Evolutionary conservation across 2,329 filamentous ascomycete species (phyloP), one percentile per base, ranked within the genome.

Genomic region (Neofusicoccum cordaticola): DNA sequence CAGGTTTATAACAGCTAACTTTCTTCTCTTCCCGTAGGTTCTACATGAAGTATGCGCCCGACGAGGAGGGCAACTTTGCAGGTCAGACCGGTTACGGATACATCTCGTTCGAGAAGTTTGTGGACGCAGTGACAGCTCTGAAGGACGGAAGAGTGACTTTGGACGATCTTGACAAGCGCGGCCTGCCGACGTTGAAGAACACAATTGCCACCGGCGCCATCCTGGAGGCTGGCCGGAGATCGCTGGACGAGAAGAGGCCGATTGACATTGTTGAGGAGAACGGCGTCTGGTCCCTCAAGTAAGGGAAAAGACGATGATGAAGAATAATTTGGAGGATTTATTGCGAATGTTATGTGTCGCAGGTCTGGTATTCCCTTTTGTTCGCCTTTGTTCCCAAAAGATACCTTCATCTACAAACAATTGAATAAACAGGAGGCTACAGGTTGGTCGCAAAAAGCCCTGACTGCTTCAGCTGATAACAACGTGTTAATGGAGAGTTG

Each of bases 81-180:
- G 93, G 93, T 41, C 93, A 97, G 81, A 90, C 88, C 6, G 93
- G 93, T 27, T 97, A 97, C 76, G 93, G 93, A 39, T 97, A 97
- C 79, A 86, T 97, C 65, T 95, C 90, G 19, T 93, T 97, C 73
- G 93, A 97, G 81, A 97, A 97, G 80, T 97, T 97, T 78, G 88
- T 97, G 57, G 92, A 97, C 75, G 93, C 90, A 12, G 92, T 92
- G 74, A 87, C 87, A 50, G 86, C 87, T 5, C 82, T 97, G 62
- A 96, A 95, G 73, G 86, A 90, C 35, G 90, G 91, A 22, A 83
- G 84, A 48, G 82, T 89, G 53, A 91, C 86, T 58, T 83, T 94
- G 1, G 88, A 88, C 31, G 88, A 93, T 68, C 83, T 97, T 37
- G 93, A 97, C 71, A 84, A 84, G 69, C 88, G 93, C 71, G 90